These are phyloP conservation scores for Stagonosporopsis rhizophila DNA, from an alignment of 2,329 filamentous ascomycete species.

Conservation along the genomic window DNA sequence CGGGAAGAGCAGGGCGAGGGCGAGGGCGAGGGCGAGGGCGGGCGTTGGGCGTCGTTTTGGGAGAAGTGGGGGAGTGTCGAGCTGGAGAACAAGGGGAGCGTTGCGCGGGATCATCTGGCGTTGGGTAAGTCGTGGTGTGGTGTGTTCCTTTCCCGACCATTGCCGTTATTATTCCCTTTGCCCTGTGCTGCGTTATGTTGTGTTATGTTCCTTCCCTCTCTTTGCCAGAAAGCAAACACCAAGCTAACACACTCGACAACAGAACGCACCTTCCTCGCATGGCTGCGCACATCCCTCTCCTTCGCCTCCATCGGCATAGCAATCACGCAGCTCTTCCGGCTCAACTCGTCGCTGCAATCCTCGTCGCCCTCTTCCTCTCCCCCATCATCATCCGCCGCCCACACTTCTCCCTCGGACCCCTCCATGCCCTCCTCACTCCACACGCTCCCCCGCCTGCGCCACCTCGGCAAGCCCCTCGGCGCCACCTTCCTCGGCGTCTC, in stretches of 20 bases:
- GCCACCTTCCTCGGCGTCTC: constrained; percentile 78
- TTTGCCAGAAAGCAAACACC: too few species aligned
- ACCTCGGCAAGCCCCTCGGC: constrained; percentile 57
- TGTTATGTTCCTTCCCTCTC: too few species aligned
- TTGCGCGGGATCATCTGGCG: constrained; percentile 81
- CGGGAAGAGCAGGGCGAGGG: too few species aligned
- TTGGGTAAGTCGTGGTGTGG: constrained; percentile 69
- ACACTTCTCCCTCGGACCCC: too few species aligned
- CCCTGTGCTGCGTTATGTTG: too few species aligned
- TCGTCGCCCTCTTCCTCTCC: constrained; percentile 1
- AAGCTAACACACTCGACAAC: background rate
- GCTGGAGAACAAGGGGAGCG: constrained; percentile 84
- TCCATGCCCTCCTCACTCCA: too few species aligned
- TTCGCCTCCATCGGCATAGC: constrained; percentile 86
- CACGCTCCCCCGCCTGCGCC: constrained; percentile 31
- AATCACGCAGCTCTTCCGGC: constrained; percentile 82
- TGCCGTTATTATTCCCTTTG: too few species aligned
- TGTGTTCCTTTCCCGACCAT: too few species aligned
- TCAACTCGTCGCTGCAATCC: constrained; percentile 69
- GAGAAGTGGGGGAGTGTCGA: constrained; percentile 73
- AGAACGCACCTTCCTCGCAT: constrained; percentile 87
- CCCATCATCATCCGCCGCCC: background rate
- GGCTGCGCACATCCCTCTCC: constrained; percentile 80
- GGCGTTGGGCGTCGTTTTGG: constrained; percentile 63
- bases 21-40: constrained; percentile 20